These are phyloP conservation scores for Sporobolomyces roseus DNA, from an alignment of 768 basidiomycete species.

Conservation along the genomic window DNA sequence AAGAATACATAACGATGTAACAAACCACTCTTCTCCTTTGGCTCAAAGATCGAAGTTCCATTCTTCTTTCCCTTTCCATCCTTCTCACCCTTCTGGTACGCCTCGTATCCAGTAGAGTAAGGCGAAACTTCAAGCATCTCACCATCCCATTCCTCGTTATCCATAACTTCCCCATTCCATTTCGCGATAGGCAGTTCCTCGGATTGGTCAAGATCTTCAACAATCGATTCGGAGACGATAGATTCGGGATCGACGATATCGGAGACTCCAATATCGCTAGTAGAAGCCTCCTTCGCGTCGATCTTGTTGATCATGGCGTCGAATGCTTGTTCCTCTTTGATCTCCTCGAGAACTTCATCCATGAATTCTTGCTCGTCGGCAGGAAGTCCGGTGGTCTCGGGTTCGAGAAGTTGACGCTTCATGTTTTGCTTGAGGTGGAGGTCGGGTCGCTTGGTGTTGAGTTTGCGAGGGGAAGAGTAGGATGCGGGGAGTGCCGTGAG, in stretches of 20 bases:
- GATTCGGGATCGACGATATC: slow-evolving; percentile 3
- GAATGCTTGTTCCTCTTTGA: slow-evolving; percentile 24
- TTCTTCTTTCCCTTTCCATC: slow-evolving; percentile 4
- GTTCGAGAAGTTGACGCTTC: slow-evolving; percentile 11
- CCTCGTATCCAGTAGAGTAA: neutral
- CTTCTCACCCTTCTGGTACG: neutral
- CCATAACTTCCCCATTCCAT: neutral
- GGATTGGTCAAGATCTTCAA: too few species aligned
- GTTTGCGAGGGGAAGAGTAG: slow-evolving; percentile 2
- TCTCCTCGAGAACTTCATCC: slow-evolving; percentile 30
- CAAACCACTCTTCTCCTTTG: slow-evolving; percentile 10
- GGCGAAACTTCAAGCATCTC: slow-evolving; percentile 5
- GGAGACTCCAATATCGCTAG: slow-evolving; percentile 14
- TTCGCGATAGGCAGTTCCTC: too few species aligned
- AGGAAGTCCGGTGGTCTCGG: neutral
- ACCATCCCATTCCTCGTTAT: slow-evolving; percentile 8
- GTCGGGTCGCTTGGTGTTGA: slow-evolving; percentile 14
- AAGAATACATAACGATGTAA: slow-evolving; percentile 40
- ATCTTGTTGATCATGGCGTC: slow-evolving; percentile 21
- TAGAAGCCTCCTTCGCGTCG: neutral
- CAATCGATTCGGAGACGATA: neutral
- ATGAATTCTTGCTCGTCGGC: slow-evolving; percentile 18
- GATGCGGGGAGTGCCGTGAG: slow-evolving; percentile 21
- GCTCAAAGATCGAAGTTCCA: slow-evolving; percentile 38
- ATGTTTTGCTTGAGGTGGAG: neutral